Percentiles rank a stretch among this genome's conserved stretches.
phyloP scores from a whole-genome alignment of 805 yeast species.

The Candida koratica region DNA sequence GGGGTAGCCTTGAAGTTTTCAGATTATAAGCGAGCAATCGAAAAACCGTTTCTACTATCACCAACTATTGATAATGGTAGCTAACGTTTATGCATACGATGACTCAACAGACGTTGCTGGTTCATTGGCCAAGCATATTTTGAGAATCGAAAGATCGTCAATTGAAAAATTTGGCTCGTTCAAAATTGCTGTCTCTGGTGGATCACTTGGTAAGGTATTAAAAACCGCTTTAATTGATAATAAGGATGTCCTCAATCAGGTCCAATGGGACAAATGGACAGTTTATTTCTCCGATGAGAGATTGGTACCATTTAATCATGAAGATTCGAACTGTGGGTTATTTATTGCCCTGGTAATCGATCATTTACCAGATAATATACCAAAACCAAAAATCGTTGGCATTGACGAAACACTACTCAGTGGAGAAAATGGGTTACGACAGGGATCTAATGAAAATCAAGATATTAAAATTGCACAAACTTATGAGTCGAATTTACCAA shows the following conservation, averaged over 20 bases:
- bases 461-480: conserved; percentile 52
- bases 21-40: too few species aligned
- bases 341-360: conserved; percentile 62
- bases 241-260: conserved; percentile 35
- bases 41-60: too few species aligned
- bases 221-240: conserved; percentile 64
- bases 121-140: conserved; percentile 60
- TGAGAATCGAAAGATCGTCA: conserved; percentile 59
- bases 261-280: conserved; percentile 72
- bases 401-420: conserved; percentile 61
- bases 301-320: conserved; percentile 74
- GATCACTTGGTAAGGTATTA: conserved; percentile 76
- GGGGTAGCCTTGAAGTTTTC: too few species aligned
- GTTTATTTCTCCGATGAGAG: conserved; percentile 90
- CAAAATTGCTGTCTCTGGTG: conserved; percentile 84
- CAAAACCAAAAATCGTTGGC: conserved; percentile 60
- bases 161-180: conserved; percentile 47
- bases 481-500: conserved; percentile 58
- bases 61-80: conserved; percentile 27
- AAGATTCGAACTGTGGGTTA: conserved; percentile 81
- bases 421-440: conserved; percentile 42
- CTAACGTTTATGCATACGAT: conserved; percentile 45
- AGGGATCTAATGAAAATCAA: conserved; percentile 45
- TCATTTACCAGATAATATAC: conserved; percentile 32
- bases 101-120: conserved; percentile 59